Evolutionary conservation across 352 stramenopile genomes (phyloP).

Genomic region (Pythium pyrilobum): DNA sequence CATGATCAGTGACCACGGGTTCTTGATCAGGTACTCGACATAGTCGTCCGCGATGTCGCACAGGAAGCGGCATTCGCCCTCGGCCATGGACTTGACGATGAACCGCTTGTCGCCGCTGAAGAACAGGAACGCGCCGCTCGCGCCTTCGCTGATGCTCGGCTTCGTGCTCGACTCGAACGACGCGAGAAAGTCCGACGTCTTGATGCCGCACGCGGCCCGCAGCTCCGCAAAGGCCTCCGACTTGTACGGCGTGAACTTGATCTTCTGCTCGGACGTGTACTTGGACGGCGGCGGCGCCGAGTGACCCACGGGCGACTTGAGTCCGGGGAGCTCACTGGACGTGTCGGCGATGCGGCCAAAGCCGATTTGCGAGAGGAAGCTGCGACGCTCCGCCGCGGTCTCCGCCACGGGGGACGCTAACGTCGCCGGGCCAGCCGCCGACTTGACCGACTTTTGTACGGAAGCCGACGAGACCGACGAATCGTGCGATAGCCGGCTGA

Average conservation of each 20-base stretch:
- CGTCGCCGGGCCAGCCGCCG: too few species aligned
- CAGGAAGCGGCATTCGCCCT: constrained; percentile 76
- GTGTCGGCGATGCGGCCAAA: constrained; percentile 13
- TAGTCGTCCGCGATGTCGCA: constrained; percentile 84
- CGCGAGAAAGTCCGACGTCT: constrained; percentile 50
- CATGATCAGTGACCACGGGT: constrained; percentile 76
- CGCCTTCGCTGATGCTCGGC: constrained; percentile 87
- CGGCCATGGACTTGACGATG: constrained; percentile 89
- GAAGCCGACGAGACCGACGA: too few species aligned
- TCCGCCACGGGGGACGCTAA: too few species aligned
- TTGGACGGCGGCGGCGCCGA: not conserved
- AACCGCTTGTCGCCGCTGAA: constrained; percentile 88
- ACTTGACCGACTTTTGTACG: too few species aligned
- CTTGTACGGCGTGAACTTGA: constrained; percentile 74
- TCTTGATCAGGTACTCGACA: constrained; percentile 72
- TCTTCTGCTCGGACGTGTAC: constrained; percentile 29
- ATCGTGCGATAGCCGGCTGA: too few species aligned
- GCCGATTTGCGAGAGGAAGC: constrained; percentile 18
- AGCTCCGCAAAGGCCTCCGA: constrained; percentile 72
- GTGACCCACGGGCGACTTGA: constrained; percentile 6
- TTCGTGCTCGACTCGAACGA: constrained; percentile 84
- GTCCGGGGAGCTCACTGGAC: constrained; percentile 1
- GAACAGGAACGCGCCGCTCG: constrained; percentile 90
- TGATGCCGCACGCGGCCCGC: constrained; percentile 62
- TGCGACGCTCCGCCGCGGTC: constrained; percentile 4